Percentiles rank a stretch among this genome's conserved stretches.
Conservation (phyloP, 139 green algal species). For the Haematococcus sp. region DNA sequence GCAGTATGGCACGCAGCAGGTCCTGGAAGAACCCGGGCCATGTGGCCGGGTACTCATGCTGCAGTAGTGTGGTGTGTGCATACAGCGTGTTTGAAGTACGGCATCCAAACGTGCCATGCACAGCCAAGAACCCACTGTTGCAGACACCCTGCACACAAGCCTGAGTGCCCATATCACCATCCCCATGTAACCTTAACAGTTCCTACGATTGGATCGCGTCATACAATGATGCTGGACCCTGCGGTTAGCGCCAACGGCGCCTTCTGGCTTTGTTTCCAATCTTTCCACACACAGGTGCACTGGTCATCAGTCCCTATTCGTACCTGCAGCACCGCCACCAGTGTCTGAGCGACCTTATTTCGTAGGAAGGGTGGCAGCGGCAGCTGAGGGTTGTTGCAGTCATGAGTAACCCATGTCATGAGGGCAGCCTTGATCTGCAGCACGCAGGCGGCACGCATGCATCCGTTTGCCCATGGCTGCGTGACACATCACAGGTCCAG, state of each 20-base stretch:
- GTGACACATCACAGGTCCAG: neutral
- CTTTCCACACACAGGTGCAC: no score
- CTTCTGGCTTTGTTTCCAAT: no score
- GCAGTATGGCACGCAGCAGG: slow-evolving; percentile 58
- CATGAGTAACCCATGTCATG: slow-evolving; percentile 55
- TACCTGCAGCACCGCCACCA: slow-evolving; percentile 66
- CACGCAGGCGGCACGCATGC: neutral
- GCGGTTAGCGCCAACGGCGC: no score
- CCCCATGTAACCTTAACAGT: no score
- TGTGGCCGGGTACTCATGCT: slow-evolving; percentile 74
- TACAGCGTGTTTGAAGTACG: no score
- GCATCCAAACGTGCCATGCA: no score
- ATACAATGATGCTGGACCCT: no score
- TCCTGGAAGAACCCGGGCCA: slow-evolving; percentile 92
- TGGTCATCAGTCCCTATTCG: no score
- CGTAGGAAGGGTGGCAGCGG: slow-evolving; percentile 73
- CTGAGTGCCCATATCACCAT: slow-evolving; percentile 1
- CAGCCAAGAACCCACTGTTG: no score
- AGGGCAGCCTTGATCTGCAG: slow-evolving; percentile 46
- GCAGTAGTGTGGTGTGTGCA: slow-evolving; percentile 16
- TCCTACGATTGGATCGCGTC: no score
- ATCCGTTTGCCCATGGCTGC: neutral
- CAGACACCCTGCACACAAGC: no score
- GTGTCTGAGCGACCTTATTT: slow-evolving; percentile 93
- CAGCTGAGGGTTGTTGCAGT: slow-evolving; percentile 38